These are phyloP conservation scores for Globisporangium sylvaticum DNA, from an alignment of 352 stramenopile genomes.

Conservation along the genomic window DNA sequence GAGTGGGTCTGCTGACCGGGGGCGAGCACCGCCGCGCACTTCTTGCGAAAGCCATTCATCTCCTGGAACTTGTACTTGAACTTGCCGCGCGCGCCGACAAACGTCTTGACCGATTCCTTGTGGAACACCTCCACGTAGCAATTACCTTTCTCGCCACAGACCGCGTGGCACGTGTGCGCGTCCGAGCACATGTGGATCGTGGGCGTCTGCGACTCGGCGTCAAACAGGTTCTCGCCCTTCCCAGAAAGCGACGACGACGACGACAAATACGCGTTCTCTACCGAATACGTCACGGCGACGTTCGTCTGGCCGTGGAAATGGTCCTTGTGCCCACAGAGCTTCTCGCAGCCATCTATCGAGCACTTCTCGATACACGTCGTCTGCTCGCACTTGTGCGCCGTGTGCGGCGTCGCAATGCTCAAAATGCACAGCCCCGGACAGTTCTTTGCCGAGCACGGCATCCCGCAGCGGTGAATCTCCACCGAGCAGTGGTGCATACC, in stretches of 20 bases:
- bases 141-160: slow-evolving; percentile 57
- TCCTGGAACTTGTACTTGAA: slow-evolving; percentile 78
- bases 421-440: slow-evolving; percentile 48
- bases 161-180: slow-evolving; percentile 44
- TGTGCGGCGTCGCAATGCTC: slow-evolving; percentile 46
- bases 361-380: slow-evolving; percentile 55
- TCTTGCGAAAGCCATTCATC: slow-evolving; percentile 76
- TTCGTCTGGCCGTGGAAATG: slow-evolving; percentile 68
- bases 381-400: slow-evolving; percentile 59
- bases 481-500: slow-evolving; percentile 54
- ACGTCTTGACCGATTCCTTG: slow-evolving; percentile 66
- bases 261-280: slow-evolving; percentile 28
- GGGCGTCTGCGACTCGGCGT: slow-evolving; percentile 31
- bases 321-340: slow-evolving; percentile 39
- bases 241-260: neutral
- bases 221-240: slow-evolving; percentile 38
- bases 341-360: slow-evolving; percentile 53
- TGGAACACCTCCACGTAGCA: slow-evolving; percentile 69
- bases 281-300: slow-evolving; percentile 38
- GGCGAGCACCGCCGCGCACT: slow-evolving; percentile 38
- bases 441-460: slow-evolving; percentile 36
- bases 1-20: slow-evolving; percentile 42
- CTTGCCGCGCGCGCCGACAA: slow-evolving; percentile 43
- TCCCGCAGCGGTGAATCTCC: slow-evolving; percentile 47
- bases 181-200: slow-evolving; percentile 61